Conservation (phyloP, 2,329 filamentous ascomycete species). For the Grosmannia serpens region DNA sequence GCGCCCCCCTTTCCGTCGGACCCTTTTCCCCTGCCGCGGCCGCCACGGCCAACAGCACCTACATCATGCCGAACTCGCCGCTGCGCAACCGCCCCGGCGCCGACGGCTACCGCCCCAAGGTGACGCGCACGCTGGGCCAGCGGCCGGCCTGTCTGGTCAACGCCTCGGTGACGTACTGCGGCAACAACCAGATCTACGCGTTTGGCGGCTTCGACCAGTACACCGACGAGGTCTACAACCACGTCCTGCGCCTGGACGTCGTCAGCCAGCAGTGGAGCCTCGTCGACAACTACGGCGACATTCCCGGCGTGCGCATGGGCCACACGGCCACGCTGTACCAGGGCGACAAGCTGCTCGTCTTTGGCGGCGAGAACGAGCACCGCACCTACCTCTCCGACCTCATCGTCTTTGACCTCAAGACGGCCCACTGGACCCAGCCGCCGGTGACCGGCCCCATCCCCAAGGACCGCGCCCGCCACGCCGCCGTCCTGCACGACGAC, state of each 20-base stretch:
- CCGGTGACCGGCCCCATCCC: constrained; percentile 75
- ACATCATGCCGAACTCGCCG: constrained; percentile 83
- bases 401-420: constrained; percentile 90
- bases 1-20: background rate
- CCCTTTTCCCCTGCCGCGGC: background rate
- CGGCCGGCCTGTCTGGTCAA: constrained; percentile 92
- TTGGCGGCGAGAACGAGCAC: constrained; percentile 96
- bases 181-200: constrained; percentile 93
- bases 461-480: constrained; percentile 83
- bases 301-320: constrained; percentile 92
- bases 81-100: constrained; percentile 51
- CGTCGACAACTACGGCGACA: constrained; percentile 97
- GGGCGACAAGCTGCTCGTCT: constrained; percentile 90
- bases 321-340: constrained; percentile 92
- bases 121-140: constrained; percentile 66
- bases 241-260: constrained; percentile 82
- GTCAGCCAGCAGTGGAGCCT: constrained; percentile 84
- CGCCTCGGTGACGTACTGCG: constrained; percentile 96
- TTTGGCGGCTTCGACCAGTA: constrained; percentile 99
- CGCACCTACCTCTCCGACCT: constrained; percentile 90
- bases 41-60: constrained; percentile 37
- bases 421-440: constrained; percentile 90
- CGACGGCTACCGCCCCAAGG: constrained; percentile 74
- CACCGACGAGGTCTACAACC: constrained; percentile 98
- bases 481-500: constrained; percentile 88